Percentiles rank a stretch among this genome's conserved stretches.
These are phyloP conservation scores for Phytophthora macrochlamydospora DNA, from an alignment of 352 stramenopile genomes.

Conservation along the genomic window DNA sequence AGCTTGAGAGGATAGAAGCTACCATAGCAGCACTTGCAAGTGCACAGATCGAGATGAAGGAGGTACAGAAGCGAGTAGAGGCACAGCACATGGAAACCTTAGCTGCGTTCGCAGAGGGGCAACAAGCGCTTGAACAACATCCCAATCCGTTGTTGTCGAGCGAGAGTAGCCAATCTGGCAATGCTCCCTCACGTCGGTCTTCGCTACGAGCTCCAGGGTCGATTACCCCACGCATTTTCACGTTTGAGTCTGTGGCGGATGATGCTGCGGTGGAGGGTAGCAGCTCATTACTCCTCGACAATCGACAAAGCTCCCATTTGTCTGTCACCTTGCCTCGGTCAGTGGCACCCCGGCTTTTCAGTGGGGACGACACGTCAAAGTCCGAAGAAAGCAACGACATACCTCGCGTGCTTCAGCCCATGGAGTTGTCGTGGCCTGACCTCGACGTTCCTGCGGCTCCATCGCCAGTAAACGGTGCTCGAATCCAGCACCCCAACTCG, in stretches of 20 bases:
- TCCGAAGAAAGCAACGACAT: conserved; percentile 8
- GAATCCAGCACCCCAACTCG: conserved; percentile 3
- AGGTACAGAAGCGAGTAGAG: conserved; percentile 39
- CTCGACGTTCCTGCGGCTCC: conserved; percentile 3
- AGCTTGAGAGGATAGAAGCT: conserved; percentile 59
- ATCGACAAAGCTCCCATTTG: not conserved
- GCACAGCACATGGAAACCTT: conserved; percentile 48
- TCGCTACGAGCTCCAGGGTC: conserved; percentile 14
- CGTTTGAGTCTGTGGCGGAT: conserved; percentile 39
- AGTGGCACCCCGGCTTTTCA: conserved; percentile 27
- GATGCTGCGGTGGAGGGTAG: conserved; percentile 4
- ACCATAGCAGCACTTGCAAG: conserved; percentile 43
- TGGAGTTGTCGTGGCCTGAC: conserved; percentile 24
- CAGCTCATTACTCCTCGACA: conserved; percentile 6
- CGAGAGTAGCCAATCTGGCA: conserved; percentile 7
- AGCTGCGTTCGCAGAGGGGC: conserved; percentile 28
- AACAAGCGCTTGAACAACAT: not conserved
- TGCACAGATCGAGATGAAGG: conserved; percentile 50
- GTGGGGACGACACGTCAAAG: conserved; percentile 28
- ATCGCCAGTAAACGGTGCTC: conserved; percentile 15
- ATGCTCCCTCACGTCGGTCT: conserved; percentile 5
- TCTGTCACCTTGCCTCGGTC: not conserved
- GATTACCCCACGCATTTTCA: conserved; percentile 41
- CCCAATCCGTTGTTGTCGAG: conserved; percentile 5
- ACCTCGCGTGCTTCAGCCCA: conserved; percentile 17